These are phyloP conservation scores for Gyrodon lividus DNA, from an alignment of 768 basidiomycete genomes.

Conservation along the genomic window DNA sequence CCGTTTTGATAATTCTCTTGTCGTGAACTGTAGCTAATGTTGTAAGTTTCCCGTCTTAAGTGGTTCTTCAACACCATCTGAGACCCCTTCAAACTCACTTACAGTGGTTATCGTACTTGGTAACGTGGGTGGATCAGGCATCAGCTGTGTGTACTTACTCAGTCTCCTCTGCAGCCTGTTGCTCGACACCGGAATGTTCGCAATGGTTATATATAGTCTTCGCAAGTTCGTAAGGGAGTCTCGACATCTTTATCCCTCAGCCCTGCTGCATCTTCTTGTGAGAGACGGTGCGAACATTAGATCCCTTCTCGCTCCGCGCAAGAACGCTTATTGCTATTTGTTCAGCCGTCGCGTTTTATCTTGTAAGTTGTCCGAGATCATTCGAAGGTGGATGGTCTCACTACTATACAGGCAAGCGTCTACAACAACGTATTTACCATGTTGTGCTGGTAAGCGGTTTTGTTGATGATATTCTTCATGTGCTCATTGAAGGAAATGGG, in stretches of 20 bases:
- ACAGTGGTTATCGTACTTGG: too few species aligned
- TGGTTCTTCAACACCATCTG: background rate
- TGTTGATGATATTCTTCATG: background rate
- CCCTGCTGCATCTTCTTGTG: constrained; percentile 6
- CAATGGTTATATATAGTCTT: constrained; percentile 4
- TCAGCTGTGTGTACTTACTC: background rate
- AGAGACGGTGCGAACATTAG: constrained; percentile 11
- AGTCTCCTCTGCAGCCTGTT: constrained; percentile 2
- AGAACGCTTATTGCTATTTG: background rate
- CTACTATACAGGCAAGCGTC: background rate
- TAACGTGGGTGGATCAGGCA: too few species aligned
- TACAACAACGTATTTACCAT: constrained; percentile 8
- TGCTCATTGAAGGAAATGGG: background rate
- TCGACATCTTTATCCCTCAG: constrained; percentile 5
- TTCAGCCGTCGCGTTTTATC: constrained; percentile 8
- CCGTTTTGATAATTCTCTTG: background rate
- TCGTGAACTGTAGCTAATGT: background rate
- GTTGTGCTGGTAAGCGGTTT: constrained; percentile 12
- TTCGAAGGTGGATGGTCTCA: background rate
- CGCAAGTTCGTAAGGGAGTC: constrained; percentile 5
- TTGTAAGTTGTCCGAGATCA: background rate
- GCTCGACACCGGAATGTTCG: constrained; percentile 7
- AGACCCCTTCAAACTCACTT: background rate
- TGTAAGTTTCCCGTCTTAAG: too few species aligned
- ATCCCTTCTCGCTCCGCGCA: too few species aligned